Base-by-base conservation (phyloP, 441 rosid species). In the Omphalea diandra region DNA sequence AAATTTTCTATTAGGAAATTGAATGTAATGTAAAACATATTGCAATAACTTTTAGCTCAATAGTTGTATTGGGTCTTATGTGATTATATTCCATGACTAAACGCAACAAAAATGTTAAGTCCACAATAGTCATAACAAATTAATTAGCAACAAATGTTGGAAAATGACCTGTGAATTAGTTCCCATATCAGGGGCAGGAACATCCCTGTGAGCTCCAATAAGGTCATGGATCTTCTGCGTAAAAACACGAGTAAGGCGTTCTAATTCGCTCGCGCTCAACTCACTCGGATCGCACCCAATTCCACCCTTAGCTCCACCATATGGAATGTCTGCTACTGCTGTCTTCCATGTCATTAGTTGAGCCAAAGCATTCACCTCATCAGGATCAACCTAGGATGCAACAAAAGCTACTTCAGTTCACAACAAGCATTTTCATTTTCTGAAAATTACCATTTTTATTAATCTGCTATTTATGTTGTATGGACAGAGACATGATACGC, bases 281-380 rank as follows among this genome's bases (percentile, higher is more conserved):
- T 88, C 95, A 56, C 85, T 84, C 17, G 98, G 97, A 31, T 12
- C 83, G 72, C 97, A 94, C 29, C 99, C 98, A 17, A 94, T 94
- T 10, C 99, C 99, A 31, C 98, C 99, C 84, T 92, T 94, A 3
- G 99, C 98, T 49, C 98, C 98, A 41, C 98, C 98, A 32, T 94
- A 94, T 5, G 98, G 98, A 72, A 94, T 90, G 62, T 94, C 88
- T 0, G 91, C 98, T n/a, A 94, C 98, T 7, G 96, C 98, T 10
- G 94, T 90, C 83, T 94, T 92, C 98, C 98, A 92, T 38, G 98
- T 94, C 98, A 94, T 94, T 35, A 92, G 73, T 80, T 92, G 99
- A 74, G 99, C 99, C 73, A 94, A 74, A n/a, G 99, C 99, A 80
- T 90, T 92, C 24, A 90, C 98, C 81, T 88, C 98, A 90, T 90